These are phyloP conservation scores for Aaosphaeria pasadenensis DNA, from an alignment of 2,329 filamentous ascomycete genomes.

Conservation along the genomic window DNA sequence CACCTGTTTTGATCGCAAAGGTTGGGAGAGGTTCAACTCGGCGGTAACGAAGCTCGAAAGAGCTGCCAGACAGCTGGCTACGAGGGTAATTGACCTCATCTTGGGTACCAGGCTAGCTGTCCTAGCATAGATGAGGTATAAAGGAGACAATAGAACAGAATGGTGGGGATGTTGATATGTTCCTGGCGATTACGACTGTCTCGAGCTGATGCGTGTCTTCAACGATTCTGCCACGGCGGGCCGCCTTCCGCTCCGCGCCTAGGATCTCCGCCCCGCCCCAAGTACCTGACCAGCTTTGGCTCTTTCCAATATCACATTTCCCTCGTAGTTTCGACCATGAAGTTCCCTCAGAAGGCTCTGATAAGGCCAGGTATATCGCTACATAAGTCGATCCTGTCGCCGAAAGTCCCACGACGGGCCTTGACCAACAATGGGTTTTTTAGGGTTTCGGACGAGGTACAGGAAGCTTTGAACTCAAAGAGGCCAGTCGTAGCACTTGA, in stretches of 20 bases:
- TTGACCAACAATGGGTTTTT: slow-evolving; percentile 54
- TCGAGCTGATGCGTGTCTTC: slow-evolving; percentile 33
- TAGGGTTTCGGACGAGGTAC: slow-evolving; percentile 77
- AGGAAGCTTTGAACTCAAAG: slow-evolving; percentile 68
- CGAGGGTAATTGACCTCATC: slow-evolving; percentile 39
- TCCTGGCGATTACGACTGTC: slow-evolving; percentile 10
- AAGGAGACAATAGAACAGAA: slow-evolving; percentile 6
- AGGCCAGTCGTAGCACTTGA: slow-evolving; percentile 90
- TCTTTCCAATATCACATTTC: not conserved
- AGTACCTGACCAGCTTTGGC: not conserved
- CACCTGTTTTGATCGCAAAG: slow-evolving; percentile 51
- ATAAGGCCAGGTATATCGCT: slow-evolving; percentile 13
- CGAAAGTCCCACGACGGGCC: slow-evolving; percentile 14
- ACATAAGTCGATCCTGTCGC: not conserved
- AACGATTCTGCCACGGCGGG: slow-evolving; percentile 14
- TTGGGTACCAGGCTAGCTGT: slow-evolving; percentile 26
- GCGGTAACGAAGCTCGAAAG: slow-evolving; percentile 59
- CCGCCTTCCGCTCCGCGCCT: slow-evolving; percentile 16
- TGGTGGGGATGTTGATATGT: slow-evolving; percentile 6
- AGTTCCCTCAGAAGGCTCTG: slow-evolving; percentile 15
- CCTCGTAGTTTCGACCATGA: slow-evolving; percentile 14
- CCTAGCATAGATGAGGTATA: slow-evolving; percentile 29
- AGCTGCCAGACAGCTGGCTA: slow-evolving; percentile 48
- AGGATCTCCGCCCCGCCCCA: slow-evolving; percentile 10
- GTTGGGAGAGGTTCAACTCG: slow-evolving; percentile 59